phyloP scores from a whole-genome alignment of 106 monocot species.

The Acorus calamus region DNA sequence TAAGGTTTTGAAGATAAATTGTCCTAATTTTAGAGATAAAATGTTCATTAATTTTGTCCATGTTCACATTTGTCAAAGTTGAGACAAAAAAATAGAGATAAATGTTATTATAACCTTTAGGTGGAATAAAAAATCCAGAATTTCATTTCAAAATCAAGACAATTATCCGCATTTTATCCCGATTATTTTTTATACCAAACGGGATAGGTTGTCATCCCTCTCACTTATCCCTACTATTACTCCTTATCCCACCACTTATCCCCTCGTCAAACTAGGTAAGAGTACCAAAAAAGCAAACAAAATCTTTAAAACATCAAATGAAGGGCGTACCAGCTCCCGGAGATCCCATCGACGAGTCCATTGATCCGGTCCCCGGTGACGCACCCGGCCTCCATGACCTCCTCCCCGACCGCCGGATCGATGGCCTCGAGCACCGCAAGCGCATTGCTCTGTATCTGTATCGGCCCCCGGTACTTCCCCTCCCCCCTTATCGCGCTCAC shows the following conservation, averaged over 20 bases:
- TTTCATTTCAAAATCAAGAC: slow-evolving; percentile 1
- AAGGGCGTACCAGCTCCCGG: slow-evolving; percentile 48
- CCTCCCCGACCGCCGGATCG: slow-evolving; percentile 58
- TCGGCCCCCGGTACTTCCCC: slow-evolving; percentile 78
- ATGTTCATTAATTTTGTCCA: no score
- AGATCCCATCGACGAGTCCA: slow-evolving; percentile 73
- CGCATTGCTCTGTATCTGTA: slow-evolving; percentile 84
- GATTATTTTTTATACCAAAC: no score
- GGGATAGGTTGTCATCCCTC: no score
- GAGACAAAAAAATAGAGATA: no score
- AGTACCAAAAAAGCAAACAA: neutral
- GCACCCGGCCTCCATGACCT: slow-evolving; percentile 62
- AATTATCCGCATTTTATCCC: no score
- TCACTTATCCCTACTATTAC: no score
- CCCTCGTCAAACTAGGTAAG: neutral
- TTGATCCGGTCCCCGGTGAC: slow-evolving; percentile 77
- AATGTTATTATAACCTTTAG: no score
- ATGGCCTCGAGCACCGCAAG: slow-evolving; percentile 67
- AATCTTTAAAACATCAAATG: neutral
- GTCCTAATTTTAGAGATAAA: no score
- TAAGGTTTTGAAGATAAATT: no score
- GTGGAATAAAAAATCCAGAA: neutral
- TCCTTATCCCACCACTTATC: no score
- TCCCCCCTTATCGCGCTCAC: slow-evolving; percentile 67
- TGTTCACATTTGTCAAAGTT: no score